These are phyloP conservation scores for Nicotiana paniculata DNA, from an alignment of 257 asterid genomes.

Conservation along the genomic window DNA sequence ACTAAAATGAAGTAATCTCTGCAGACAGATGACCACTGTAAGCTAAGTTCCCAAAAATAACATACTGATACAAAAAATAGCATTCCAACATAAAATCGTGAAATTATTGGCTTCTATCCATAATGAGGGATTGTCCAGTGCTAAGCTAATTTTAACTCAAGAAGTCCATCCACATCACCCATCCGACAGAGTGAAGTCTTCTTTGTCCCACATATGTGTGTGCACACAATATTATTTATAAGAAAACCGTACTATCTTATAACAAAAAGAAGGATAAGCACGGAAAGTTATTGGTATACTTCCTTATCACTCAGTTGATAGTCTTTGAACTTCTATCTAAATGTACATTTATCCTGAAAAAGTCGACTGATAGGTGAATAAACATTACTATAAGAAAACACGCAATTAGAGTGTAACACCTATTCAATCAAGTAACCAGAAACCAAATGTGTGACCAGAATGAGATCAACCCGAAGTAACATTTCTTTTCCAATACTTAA, in stretches of 20 bases:
- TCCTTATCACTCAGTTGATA: not conserved
- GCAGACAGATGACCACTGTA: not conserved
- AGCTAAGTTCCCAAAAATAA: not conserved
- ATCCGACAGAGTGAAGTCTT: not conserved
- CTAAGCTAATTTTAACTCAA: not conserved
- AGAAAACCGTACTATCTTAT: not conserved
- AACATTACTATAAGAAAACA: not conserved
- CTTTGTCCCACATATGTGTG: not conserved
- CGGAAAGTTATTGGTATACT: not conserved
- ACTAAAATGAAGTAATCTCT: not conserved
- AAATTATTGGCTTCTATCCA: not conserved
- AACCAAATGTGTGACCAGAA: not conserved
- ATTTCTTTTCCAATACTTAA: not conserved
- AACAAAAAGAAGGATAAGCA: not conserved
- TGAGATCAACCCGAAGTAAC: not conserved
- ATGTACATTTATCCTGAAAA: not conserved
- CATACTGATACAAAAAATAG: not conserved
- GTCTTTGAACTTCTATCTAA: not conserved
- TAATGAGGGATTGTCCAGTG: not conserved
- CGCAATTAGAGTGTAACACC: not conserved
- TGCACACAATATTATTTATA: not conserved
- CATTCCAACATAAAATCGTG: conserved; percentile 1
- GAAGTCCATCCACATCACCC: not conserved
- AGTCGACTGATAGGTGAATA: not conserved
- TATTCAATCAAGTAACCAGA: not conserved